Base-by-base conservation (phyloP, 1,284 basidiomycete species). In the Peniophora sp. region DNA sequence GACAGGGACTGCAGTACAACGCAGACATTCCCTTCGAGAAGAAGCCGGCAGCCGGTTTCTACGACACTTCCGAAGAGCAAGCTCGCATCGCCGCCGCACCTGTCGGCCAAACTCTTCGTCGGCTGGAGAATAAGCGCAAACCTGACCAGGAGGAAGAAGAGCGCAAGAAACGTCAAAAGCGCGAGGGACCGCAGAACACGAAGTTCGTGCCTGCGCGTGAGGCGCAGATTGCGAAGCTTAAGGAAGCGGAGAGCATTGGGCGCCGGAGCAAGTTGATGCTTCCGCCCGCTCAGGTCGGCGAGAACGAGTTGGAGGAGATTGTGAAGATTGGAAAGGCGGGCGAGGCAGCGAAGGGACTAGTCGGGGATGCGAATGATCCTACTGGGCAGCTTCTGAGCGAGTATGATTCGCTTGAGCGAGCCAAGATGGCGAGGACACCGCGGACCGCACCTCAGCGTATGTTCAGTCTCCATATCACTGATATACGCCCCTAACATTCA, bases 11-110 rank as follows among this genome's bases (percentile, higher is more conserved):
- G n/a, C 57, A 93, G 85, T 99, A 99, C 72, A 99, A 97, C 63
- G 85, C 92, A 53, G 97, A 99, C 64, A 97, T 99, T 60, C 97
- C 97, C 0, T 99, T 98, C 62, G 96, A 99, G 70, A 97, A 99
- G 75, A 92, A 92, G 64, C 81, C 97, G 0, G 90, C 91, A 0
- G 74, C 93, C 3, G 97, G 97, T 1, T 99, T 99, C 71, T 99
- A 98, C 68, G 97, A 99, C 64, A 96, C 93, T 1, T 81, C 86
- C 1, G 96, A 97, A 60, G 97, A 99, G 65, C 86, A 93, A 58
- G 86, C 92, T n/a, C 89, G 92, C 51, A 76, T 85, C 35, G 85
- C 88, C 37, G 78, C 83, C 24, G 92, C 95, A 0, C 95, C 96
- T 0, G 85, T 98, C 18, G 96, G 96, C 17, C 91, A 96, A 68